Percentiles rank a stretch among this genome's conserved stretches.
Conservation (phyloP, 2,329 filamentous ascomycete species). For the Talaromyces sp. region DNA sequence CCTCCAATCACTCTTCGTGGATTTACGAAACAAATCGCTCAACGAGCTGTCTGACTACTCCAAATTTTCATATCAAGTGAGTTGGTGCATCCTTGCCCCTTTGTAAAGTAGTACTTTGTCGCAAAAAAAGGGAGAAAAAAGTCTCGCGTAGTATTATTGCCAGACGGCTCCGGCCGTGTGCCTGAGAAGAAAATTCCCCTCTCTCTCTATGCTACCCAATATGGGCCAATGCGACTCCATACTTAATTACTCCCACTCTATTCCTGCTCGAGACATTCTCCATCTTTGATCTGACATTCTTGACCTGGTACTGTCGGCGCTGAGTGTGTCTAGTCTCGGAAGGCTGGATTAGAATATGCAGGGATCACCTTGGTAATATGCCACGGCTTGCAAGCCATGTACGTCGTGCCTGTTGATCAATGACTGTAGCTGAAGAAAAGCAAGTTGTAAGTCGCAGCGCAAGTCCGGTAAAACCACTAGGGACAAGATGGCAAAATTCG, state of each 20-base stretch:
- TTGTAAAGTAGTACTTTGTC: background rate
- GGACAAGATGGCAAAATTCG: background rate
- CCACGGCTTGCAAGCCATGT: background rate
- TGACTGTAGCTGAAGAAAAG: background rate
- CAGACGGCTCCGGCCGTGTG: background rate
- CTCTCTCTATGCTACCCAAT: background rate
- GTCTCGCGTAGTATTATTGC: background rate
- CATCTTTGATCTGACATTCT: background rate
- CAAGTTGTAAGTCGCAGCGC: background rate
- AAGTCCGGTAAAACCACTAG: background rate
- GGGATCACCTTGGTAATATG: background rate
- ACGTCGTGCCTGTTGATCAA: background rate
- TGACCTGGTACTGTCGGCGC: no score
- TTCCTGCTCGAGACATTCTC: background rate
- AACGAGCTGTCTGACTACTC: background rate
- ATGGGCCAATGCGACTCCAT: constrained; percentile 1
- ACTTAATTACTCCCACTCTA: background rate
- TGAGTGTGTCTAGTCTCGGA: background rate
- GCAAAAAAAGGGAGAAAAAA: background rate
- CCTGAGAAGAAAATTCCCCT: background rate
- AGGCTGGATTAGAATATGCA: background rate
- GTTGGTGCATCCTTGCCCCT: background rate
- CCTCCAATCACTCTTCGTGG: background rate
- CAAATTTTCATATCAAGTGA: background rate
- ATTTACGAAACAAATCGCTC: background rate